Conservation (phyloP, 2,329 filamentous ascomycete species). For the Uncinocarpus reesii region DNA sequence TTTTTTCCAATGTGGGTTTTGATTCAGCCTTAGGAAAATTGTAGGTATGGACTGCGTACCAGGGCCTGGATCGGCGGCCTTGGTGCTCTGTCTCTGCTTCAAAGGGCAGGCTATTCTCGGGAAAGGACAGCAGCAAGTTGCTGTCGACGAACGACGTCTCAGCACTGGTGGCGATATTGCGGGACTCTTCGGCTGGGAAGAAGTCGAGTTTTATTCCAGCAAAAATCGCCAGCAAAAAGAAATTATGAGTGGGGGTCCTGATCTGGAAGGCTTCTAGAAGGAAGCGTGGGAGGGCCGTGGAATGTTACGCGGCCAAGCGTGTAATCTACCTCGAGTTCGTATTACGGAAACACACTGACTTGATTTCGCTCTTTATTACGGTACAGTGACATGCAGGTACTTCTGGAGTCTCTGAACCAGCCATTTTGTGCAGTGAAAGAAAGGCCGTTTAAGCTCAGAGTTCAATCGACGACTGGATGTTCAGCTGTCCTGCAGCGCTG, state of each 20-base stretch:
- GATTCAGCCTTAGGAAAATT: neutral
- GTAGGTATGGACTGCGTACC: too few species aligned
- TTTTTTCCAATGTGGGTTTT: too few species aligned
- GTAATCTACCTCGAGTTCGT: neutral
- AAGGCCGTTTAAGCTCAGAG: neutral
- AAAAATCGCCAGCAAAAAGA: neutral
- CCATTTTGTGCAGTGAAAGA: neutral
- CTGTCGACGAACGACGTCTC: neutral
- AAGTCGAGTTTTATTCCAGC: neutral
- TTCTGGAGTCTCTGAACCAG: neutral
- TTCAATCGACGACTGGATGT: too few species aligned
- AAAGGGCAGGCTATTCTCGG: neutral
- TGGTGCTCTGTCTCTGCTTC: too few species aligned
- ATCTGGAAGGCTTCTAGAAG: constrained; percentile 11
- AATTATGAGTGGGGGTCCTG: neutral
- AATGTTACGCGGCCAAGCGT: neutral
- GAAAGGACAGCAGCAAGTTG: neutral
- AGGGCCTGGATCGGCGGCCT: too few species aligned
- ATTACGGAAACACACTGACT: constrained; percentile 2
- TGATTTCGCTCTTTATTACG: neutral
- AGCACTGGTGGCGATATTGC: neutral
- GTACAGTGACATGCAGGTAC: neutral
- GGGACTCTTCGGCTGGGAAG: neutral
- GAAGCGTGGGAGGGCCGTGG: neutral
- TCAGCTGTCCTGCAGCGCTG: neutral